phyloP scores from a whole-genome alignment of 2,329 filamentous ascomycete species.

The Plectosphaerella cucumerina region DNA sequence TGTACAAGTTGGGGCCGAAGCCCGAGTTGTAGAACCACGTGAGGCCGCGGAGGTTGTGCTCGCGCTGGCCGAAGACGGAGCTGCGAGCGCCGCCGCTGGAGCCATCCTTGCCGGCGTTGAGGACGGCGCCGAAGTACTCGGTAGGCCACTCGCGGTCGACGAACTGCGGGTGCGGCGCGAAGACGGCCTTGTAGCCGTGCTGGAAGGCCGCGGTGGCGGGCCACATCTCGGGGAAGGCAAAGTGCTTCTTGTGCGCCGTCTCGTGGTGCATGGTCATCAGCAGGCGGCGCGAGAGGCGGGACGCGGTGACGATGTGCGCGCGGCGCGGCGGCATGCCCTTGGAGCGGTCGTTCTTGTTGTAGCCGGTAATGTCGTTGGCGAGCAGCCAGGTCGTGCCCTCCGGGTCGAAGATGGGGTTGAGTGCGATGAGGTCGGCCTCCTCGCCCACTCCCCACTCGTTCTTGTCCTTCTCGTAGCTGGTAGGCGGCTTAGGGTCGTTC shows the following conservation, averaged over 20 bases:
- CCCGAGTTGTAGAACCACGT: conserved; percentile 90
- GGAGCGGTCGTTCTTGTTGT: conserved; percentile 58
- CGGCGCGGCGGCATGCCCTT: conserved; percentile 65
- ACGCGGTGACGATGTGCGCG: conserved; percentile 83
- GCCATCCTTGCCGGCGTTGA: conserved; percentile 76
- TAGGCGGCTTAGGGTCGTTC: conserved; percentile 70
- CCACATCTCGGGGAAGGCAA: conserved; percentile 97
- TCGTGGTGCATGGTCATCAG: conserved; percentile 87
- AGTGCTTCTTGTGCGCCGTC: conserved; percentile 78
- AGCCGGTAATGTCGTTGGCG: conserved; percentile 78
- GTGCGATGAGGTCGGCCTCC: conserved; percentile 85
- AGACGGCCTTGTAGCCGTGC: conserved; percentile 90
- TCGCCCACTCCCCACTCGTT: conserved; percentile 86
- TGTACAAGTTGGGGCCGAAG: conserved; percentile 78
- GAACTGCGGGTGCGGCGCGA: conserved; percentile 83
- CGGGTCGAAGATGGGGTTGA: conserved; percentile 90
- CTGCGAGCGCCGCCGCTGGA: conserved; percentile 69
- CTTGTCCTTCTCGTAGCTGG: conserved; percentile 70
- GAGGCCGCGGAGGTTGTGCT: conserved; percentile 83
- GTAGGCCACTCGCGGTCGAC: conserved; percentile 84
- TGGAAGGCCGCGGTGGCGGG: conserved; percentile 82
- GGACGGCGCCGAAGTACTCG: conserved; percentile 69
- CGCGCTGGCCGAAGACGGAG: conserved; percentile 74
- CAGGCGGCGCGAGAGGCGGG: conserved; percentile 75
- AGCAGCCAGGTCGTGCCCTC: conserved; percentile 82